Evolutionary conservation across 2,329 filamentous ascomycete genomes (phyloP), one percentile per base, ranked within the genome.

Genomic region (Colletotrichum siamense): DNA sequence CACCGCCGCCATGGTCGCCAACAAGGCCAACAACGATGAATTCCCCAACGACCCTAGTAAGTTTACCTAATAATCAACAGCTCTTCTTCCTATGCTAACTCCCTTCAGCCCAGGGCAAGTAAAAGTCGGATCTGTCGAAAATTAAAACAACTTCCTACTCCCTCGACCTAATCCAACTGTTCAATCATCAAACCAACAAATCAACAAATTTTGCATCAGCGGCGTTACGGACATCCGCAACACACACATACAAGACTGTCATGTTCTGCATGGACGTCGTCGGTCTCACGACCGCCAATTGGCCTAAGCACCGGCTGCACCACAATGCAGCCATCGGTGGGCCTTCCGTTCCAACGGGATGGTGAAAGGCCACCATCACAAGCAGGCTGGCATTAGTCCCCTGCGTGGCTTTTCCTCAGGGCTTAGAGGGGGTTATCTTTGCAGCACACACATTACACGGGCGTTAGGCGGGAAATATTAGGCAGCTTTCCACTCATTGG

Each of bases 11-110:
- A 73, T 55, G 28, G 22, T 28, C 30, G 34, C 22, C 26, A 44
- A 3, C n/a, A 13, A 59, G 32, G 15, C 32, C 55, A 16, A 28
- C 5, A 69, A 26, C 3, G 63, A 59, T 13, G 52, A 15, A 15
- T 76, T 34, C 57, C 73, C 73, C 44, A 44, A 10, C 7, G 73
- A 76, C 55, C 63, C 73, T 2, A 28, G 73, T 76, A 24, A 73
- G 69, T 68, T 26, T 15, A 0, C 2, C 32, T 6, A 13, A 12
- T 22, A 1, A 7, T 26, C 10, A 22, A 13, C 7, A 59, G 15
- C 1, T 1, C 4, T 57, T 34, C 15, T 13, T 32, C n/a, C 16
- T 2, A 8, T 30, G 44, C 73, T 75, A 28, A 75, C 30, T 28
- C 6, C 22, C 7, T 13, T 6, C 24, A 75, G 73, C 22, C 6